phyloP scores from a whole-genome alignment of 352 stramenopile species.

The Pythium biforme region DNA sequence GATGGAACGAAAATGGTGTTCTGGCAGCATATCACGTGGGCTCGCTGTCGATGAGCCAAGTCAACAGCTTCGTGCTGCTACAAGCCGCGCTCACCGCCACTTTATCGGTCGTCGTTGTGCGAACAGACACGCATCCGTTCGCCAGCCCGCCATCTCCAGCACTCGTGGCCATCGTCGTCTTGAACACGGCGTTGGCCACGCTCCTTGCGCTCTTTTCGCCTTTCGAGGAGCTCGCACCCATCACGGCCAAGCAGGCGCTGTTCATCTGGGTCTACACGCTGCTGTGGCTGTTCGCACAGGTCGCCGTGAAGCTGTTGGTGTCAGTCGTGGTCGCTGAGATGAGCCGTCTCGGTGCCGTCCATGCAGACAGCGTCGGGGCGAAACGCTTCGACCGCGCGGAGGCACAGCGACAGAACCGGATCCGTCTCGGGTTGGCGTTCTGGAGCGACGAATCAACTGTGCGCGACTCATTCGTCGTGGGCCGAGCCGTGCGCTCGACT shows the following conservation, averaged over 20 bases:
- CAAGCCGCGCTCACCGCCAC: constrained; percentile 94
- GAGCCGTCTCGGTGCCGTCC: constrained; percentile 43
- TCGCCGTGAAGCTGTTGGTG: constrained; percentile 69
- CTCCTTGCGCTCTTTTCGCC: constrained; percentile 78
- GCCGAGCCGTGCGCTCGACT: constrained; percentile 46
- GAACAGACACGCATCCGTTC: constrained; percentile 63
- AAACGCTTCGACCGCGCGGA: constrained; percentile 30
- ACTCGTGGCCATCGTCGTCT: constrained; percentile 27
- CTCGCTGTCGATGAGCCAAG: constrained; percentile 85
- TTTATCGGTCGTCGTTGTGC: constrained; percentile 90
- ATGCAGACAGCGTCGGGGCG: constrained; percentile 18
- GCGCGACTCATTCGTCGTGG: constrained; percentile 76
- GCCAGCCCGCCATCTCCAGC: constrained; percentile 68
- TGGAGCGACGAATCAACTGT: constrained; percentile 65
- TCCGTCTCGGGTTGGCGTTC: constrained; percentile 67
- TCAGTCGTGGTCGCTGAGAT: constrained; percentile 52
- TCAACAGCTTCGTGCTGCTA: constrained; percentile 93
- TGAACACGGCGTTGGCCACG: constrained; percentile 33
- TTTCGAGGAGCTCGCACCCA: constrained; percentile 71
- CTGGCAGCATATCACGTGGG: constrained; percentile 58
- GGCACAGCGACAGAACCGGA: constrained; percentile 73
- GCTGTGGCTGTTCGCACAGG: constrained; percentile 87
- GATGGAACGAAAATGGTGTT: constrained; percentile 70
- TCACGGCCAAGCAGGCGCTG: constrained; percentile 62
- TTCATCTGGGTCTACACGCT: constrained; percentile 91